These are phyloP conservation scores for Annulohypoxylon maeteangense DNA, from an alignment of 495 filamentous ascomycete genomes.

Conservation along the genomic window DNA sequence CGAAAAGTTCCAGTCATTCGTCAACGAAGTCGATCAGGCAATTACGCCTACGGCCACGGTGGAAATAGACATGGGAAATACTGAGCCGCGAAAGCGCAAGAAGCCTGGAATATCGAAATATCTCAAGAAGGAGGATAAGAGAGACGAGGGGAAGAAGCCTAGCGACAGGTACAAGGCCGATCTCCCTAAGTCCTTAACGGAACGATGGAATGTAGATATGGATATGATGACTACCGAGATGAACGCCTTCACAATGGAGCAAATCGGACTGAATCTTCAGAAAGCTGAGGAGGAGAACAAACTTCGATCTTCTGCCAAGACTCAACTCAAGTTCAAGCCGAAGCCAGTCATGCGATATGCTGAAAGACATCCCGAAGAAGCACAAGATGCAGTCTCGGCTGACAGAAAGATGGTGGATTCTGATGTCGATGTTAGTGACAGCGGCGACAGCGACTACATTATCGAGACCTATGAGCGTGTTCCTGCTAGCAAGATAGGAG, in stretches of 20 bases:
- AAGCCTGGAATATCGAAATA: constrained; percentile 45
- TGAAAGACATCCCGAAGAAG: constrained; percentile 60
- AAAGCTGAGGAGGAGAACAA: constrained; percentile 48
- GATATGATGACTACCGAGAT: constrained; percentile 60
- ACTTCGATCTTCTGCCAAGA: constrained; percentile 19
- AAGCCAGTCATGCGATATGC: constrained; percentile 59
- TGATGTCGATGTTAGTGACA: constrained; percentile 47
- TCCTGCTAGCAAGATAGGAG: constrained; percentile 56
- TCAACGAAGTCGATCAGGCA: constrained; percentile 7
- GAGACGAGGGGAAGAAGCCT: constrained; percentile 4
- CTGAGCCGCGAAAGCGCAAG: constrained; percentile 42
- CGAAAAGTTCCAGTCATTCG: constrained; percentile 34
- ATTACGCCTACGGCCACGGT: constrained; percentile 3
- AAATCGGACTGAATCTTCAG: constrained; percentile 58
- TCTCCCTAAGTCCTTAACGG: constrained; percentile 54
- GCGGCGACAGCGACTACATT: constrained; percentile 62
- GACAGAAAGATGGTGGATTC: constrained; percentile 46
- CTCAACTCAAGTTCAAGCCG: constrained; percentile 53
- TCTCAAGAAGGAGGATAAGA: constrained; percentile 23
- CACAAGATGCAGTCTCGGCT: constrained; percentile 7
- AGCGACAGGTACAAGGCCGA: constrained; percentile 45
- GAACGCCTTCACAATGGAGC: constrained; percentile 60
- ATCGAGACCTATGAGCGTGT: constrained; percentile 65
- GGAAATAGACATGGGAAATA: constrained; percentile 39
- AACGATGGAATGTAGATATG: constrained; percentile 54